These are phyloP conservation scores for Eimeria falciformis DNA, from an alignment of 169 alveolate genomes.

Conservation along the genomic window DNA sequence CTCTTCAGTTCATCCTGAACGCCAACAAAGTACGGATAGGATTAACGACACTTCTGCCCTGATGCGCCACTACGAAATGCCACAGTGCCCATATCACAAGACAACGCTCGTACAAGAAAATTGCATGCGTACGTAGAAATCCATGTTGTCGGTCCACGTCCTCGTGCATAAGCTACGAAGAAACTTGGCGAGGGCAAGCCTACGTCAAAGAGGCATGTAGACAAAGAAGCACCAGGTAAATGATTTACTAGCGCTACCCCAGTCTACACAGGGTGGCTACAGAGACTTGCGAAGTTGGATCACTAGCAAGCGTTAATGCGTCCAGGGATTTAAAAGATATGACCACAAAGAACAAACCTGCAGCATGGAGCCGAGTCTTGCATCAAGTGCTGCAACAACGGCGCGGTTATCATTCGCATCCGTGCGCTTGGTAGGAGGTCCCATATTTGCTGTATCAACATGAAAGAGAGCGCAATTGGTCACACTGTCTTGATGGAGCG, in stretches of 20 bases:
- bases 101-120: neutral
- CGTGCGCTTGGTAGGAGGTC: neutral
- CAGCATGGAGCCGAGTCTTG: slow-evolving; percentile 68
- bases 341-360: slow-evolving; percentile 1
- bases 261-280: neutral
- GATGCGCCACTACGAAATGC: neutral
- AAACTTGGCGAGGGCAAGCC: slow-evolving; percentile 59
- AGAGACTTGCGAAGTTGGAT: neutral
- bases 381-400: slow-evolving; percentile 52
- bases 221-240: neutral
- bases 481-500: neutral
- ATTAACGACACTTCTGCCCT: neutral
- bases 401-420: slow-evolving; percentile 6
- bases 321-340: neutral
- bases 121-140: slow-evolving; percentile 4
- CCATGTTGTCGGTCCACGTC: neutral
- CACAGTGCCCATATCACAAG: neutral
- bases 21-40: neutral
- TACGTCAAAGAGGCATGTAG: slow-evolving; percentile 9
- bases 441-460: slow-evolving; percentile 66
- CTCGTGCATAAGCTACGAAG: neutral
- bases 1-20: slow-evolving; percentile 32
- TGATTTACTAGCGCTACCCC: neutral
- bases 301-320: neutral
- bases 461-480: neutral